A percentile compares a stretch with the other conserved stretches of the same genome.
These are phyloP conservation scores for Bruguiera hainesii DNA, from an alignment of 441 rosid genomes.

Conservation along the genomic window DNA sequence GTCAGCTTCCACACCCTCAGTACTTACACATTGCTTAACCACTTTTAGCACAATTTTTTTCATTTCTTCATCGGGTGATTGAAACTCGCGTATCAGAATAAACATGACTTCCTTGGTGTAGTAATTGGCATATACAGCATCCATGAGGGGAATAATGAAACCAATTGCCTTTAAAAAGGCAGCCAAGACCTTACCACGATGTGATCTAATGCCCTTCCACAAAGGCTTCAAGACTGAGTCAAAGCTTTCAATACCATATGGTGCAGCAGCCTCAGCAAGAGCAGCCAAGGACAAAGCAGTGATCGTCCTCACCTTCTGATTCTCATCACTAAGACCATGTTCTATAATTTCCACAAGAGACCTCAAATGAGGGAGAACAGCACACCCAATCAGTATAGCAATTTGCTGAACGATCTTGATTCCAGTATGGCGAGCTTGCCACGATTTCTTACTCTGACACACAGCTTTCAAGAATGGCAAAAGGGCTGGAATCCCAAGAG, in stretches of 20 bases:
- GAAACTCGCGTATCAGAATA: constrained; percentile 89
- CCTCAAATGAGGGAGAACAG: constrained; percentile 89
- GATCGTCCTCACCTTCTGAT: constrained; percentile 93
- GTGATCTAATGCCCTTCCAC: constrained; percentile 97
- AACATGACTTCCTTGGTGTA: constrained; percentile 94
- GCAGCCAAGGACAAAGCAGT: constrained; percentile 97
- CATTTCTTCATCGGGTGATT: constrained; percentile 98
- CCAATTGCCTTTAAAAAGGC: constrained; percentile 98
- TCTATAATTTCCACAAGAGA: constrained; percentile 90
- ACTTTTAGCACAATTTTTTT: constrained; percentile 94
- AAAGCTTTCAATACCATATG: constrained; percentile 97
- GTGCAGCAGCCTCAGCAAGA: constrained; percentile 99
- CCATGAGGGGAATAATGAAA: constrained; percentile 96
- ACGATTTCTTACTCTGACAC: constrained; percentile 96
- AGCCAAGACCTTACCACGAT: constrained; percentile 96
- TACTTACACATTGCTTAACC: constrained; percentile 95
- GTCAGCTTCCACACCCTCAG: constrained; percentile 93
- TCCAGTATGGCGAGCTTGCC: constrained; percentile 99
- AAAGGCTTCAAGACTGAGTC: constrained; percentile 91
- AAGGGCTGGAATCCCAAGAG: constrained; percentile 92
- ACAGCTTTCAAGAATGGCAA: constrained; percentile 93
- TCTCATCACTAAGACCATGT: constrained; percentile 94
- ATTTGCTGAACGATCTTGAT: constrained; percentile 99
- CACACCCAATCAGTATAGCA: constrained; percentile 94
- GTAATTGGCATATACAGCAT: constrained; percentile 88